A percentile compares a stretch with the other conserved stretches of the same genome.
Conservation (phyloP, 139 green algal species). For the Asterochloris sp. region DNA sequence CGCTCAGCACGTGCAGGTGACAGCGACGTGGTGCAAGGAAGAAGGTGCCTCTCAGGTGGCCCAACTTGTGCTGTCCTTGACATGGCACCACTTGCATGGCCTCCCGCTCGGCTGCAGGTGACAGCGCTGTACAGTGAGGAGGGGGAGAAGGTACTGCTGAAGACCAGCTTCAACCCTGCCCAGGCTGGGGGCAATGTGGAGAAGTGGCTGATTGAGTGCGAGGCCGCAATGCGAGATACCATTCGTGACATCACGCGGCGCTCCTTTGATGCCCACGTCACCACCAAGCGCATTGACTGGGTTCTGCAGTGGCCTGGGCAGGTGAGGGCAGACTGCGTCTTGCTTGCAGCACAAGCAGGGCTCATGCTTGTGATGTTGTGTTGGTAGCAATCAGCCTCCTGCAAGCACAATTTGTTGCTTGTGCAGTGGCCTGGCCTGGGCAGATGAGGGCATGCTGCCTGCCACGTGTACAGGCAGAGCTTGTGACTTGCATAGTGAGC, state of each 20-base stretch:
- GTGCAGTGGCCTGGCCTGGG: too few species aligned
- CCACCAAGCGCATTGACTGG: slow-evolving; percentile 52
- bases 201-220: slow-evolving; percentile 77
- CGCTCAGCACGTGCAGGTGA: too few species aligned
- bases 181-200: slow-evolving; percentile 62
- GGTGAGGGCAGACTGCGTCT: neutral
- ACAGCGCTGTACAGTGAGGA: slow-evolving; percentile 72
- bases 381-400: too few species aligned
- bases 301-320: slow-evolving; percentile 63
- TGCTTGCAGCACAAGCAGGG: neutral
- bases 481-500: too few species aligned
- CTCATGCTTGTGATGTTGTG: neutral
- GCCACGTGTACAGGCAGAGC: too few species aligned
- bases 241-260: slow-evolving; percentile 40
- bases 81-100: too few species aligned
- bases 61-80: neutral
- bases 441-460: too few species aligned
- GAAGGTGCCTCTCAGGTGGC: too few species aligned
- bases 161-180: slow-evolving; percentile 59
- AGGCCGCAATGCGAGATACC: slow-evolving; percentile 62
- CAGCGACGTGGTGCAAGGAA: too few species aligned
- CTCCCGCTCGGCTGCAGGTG: slow-evolving; percentile 9
- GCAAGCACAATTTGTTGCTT: too few species aligned
- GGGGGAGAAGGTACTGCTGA: slow-evolving; percentile 60
- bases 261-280: slow-evolving; percentile 57